Percentiles rank a stretch among this genome's conserved stretches.
Evolutionary conservation across 2,329 filamentous ascomycete species (phyloP).

Genomic region (Cercospora zeina): DNA sequence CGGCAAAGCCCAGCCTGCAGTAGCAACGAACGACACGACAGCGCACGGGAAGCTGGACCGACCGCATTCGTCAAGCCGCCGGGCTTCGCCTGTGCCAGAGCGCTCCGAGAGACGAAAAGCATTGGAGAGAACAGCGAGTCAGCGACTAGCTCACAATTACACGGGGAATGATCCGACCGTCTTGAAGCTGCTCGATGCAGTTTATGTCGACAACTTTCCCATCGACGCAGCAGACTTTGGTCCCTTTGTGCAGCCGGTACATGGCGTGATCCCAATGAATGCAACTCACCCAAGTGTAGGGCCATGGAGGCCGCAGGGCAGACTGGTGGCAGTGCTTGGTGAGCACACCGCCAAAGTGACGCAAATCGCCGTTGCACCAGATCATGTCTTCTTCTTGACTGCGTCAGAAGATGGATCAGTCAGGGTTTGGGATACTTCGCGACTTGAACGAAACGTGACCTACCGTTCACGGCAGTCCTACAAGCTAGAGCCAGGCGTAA

Average conservation of each 20-base stretch:
- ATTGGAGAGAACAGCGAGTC: conserved; percentile 26
- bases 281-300: conserved; percentile 47
- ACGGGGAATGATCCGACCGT: conserved; percentile 70
- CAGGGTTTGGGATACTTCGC: conserved; percentile 87
- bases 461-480: conserved; percentile 86
- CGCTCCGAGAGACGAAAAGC: conserved; percentile 28
- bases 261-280: conserved; percentile 48
- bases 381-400: conserved; percentile 93
- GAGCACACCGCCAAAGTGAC: conserved; percentile 84
- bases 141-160: conserved; percentile 66
- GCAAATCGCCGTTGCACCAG: conserved; percentile 77
- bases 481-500: conserved; percentile 68
- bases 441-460: conserved; percentile 81
- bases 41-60: conserved; percentile 65
- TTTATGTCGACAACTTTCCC: conserved; percentile 70
- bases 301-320: conserved; percentile 80
- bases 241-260: conserved; percentile 71
- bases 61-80: conserved; percentile 40
- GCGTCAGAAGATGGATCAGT: conserved; percentile 88
- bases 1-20: conserved; percentile 64
- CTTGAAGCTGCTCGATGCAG: conserved; percentile 70
- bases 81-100: conserved; percentile 36
- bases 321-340: conserved; percentile 80
- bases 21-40: conserved; percentile 62
- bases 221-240: conserved; percentile 68